Conservation (phyloP, 345 rosid species). For the Citrus sinensis region DNA sequence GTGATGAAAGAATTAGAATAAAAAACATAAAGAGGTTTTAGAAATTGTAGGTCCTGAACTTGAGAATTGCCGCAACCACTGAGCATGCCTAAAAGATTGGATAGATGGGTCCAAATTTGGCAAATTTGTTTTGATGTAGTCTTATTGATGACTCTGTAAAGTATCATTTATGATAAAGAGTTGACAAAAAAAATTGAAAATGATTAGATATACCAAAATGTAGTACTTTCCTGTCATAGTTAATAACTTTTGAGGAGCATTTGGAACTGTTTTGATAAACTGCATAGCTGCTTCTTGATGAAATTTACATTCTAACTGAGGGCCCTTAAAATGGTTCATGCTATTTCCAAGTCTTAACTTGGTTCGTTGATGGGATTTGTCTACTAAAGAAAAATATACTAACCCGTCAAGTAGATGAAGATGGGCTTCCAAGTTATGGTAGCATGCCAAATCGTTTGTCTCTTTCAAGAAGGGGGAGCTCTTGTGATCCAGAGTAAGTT, state of each 20-base stretch:
- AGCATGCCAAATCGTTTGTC: conserved; percentile 7
- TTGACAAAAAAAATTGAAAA: neutral
- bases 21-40: neutral
- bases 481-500: conserved; percentile 16
- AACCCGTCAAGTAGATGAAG: conserved; percentile 24
- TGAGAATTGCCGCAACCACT: neutral
- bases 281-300: neutral
- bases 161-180: neutral
- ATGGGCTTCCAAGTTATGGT: conserved; percentile 26
- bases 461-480: conserved; percentile 28
- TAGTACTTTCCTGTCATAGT: neutral
- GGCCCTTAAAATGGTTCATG: neutral
- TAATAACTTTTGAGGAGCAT: neutral
- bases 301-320: neutral
- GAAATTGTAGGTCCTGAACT: neutral
- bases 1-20: neutral
- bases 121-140: neutral
- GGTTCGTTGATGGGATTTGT: neutral
- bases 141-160: neutral
- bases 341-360: neutral
- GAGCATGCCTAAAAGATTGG: neutral
- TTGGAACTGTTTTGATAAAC: neutral
- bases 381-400: neutral
- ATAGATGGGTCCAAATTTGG: neutral
- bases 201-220: neutral